Base-by-base conservation (phyloP, 768 basidiomycete genomes). In the Phanerochaete sordida region DNA sequence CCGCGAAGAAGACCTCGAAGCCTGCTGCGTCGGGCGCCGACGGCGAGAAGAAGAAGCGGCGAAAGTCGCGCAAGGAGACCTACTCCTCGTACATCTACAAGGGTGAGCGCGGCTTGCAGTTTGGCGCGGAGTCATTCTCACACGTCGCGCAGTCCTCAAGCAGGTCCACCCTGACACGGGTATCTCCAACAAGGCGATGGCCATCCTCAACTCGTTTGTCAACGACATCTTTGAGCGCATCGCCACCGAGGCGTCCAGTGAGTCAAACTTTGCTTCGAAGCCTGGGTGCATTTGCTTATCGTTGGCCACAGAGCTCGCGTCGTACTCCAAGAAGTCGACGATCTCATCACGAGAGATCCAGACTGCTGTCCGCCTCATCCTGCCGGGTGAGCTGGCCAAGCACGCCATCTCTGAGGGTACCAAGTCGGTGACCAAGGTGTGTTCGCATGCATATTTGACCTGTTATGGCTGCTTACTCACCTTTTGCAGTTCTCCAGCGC, bases 111-210 rank as follows among this genome's bases (percentile, higher is more conserved):
- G 65, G 39, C 23, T 44, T 15, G 44, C 21, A 24, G 15, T 33
- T 19, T 9, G 1, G 50, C 33, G 28, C 13, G 37, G 16, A 15
- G 23, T 30, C 31, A 8, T 49, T n/a, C 58, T 56, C 6, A 56
- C 59, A 31, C 52, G 55, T 35, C 64, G 46, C 52, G 59, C 67
- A 93, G 94, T 95, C 68, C 85, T 96, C 63, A 94, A 93, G 77
- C 94, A 98, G 79, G 95, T 98, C 61, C 96, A 98, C 81, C 94
- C 95, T 54, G 96, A 98, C 71, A 98, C 93, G 53, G 96, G 95
- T 88, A 98, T 98, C 79, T 95, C 95, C 57, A 98, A 97, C 87
- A 96, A 96, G 82, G 94, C 93, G 23, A 95, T 96, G 93, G 90
- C 93, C 62, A 95, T 97, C 72, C 77, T 97, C 59, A 96, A 96